Evolutionary conservation across 2,329 filamentous ascomycete species (phyloP).

Genomic region (Fusarium brachygibbosum): DNA sequence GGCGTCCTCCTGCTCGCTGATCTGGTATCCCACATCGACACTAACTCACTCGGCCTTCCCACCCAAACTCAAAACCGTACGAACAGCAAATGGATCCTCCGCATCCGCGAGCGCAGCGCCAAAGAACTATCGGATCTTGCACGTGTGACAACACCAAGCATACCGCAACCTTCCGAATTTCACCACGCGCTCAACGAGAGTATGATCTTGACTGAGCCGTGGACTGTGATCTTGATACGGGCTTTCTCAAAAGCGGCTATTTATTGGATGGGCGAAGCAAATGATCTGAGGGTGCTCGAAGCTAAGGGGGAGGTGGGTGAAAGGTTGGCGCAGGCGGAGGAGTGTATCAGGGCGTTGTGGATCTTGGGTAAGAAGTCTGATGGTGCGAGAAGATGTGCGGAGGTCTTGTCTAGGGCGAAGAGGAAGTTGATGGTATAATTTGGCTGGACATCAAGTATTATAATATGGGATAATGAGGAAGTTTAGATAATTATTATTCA

Average conservation of each 20-base stretch:
- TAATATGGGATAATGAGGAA: not conserved
- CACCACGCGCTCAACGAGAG: conserved; percentile 67
- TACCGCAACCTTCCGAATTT: conserved; percentile 55
- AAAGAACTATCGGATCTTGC: conserved; percentile 63
- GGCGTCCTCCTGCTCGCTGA: conserved; percentile 68
- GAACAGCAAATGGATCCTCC: conserved; percentile 52
- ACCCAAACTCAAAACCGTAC: conserved; percentile 43
- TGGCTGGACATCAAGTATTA: not conserved
- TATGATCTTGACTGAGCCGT: conserved; percentile 69
- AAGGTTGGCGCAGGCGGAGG: conserved; percentile 56
- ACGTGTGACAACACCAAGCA: conserved; percentile 56
- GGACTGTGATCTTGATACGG: conserved; percentile 67
- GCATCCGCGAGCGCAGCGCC: conserved; percentile 60
- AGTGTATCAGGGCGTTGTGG: conserved; percentile 66
- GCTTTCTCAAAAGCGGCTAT: conserved; percentile 63
- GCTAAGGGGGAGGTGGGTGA: conserved; percentile 47
- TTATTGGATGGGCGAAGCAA: conserved; percentile 53
- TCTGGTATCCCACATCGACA: conserved; percentile 64
- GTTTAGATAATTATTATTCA: not conserved
- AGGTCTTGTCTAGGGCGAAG: conserved; percentile 27
- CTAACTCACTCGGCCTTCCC: conserved; percentile 45
- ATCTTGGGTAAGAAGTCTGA: conserved; percentile 68
- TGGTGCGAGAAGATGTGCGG: conserved; percentile 51
- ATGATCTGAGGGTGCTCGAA: conserved; percentile 41
- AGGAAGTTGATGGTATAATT: conserved; percentile 1